These are phyloP conservation scores for Bruguiera gymnorhiza DNA, from an alignment of 345 rosid species.

Conservation along the genomic window DNA sequence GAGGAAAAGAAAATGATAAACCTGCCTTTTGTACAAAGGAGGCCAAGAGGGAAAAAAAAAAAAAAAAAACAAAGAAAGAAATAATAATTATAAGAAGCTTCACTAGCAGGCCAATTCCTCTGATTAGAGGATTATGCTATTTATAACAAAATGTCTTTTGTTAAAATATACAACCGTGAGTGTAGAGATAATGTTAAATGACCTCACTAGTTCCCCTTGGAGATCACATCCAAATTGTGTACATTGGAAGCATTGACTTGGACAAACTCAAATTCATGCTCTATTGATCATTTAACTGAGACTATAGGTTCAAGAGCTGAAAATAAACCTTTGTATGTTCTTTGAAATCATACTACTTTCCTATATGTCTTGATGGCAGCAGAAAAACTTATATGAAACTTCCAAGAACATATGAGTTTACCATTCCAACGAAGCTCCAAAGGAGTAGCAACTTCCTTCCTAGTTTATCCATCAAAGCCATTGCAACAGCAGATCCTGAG, in stretches of 20 bases:
- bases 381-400: background rate
- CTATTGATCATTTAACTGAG: no score
- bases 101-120: no score
- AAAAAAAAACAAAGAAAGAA: no score
- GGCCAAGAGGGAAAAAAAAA: no score
- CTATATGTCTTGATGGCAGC: background rate
- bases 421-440: constrained; percentile 88
- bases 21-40: no score
- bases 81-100: no score
- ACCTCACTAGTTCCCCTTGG: background rate
- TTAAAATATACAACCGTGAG: no score
- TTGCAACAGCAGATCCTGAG: constrained; percentile 78
- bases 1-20: no score
- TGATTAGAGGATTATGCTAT: no score
- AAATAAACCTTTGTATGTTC: background rate
- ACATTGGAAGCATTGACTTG: no score
- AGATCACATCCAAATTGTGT: background rate
- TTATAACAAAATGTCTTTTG: no score
- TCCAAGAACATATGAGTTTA: constrained; percentile 24
- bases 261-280: no score
- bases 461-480: constrained; percentile 90
- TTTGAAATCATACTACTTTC: background rate
- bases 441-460: constrained; percentile 76
- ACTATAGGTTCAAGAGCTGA: background rate
- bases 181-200: background rate